These are phyloP conservation scores for Phycomyces nitens DNA, from an alignment of 192 early-diverging fungal genomes.

Conservation along the genomic window DNA sequence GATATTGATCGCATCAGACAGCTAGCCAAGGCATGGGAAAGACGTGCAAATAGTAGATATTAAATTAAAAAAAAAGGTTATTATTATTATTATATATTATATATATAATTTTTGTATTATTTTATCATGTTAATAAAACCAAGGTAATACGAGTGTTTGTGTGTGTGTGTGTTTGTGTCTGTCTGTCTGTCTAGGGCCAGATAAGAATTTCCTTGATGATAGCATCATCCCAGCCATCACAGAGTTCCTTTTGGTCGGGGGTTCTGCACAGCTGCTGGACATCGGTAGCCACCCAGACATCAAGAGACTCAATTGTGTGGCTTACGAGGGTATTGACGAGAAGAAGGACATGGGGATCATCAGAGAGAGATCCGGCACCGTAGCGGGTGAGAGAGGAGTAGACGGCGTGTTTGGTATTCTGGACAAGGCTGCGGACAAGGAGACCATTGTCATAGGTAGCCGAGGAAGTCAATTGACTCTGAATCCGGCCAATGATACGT, in stretches of 20 bases:
- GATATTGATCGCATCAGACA: constrained; percentile 15
- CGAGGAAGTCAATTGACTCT: constrained; percentile 17
- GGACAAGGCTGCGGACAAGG: constrained; percentile 19
- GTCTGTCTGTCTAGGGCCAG: constrained; percentile 36
- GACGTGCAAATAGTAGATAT: not conserved
- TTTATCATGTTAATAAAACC: constrained; percentile 9
- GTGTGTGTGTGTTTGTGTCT: not conserved
- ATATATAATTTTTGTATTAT: not conserved
- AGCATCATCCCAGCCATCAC: constrained; percentile 33
- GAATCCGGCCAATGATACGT: constrained; percentile 27
- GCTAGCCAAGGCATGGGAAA: constrained; percentile 18
- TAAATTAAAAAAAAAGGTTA: not conserved
- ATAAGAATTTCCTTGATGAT: constrained; percentile 32
- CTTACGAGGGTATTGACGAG: constrained; percentile 20
- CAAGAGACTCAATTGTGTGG: constrained; percentile 15
- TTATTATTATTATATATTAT: not conserved
- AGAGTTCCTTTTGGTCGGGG: constrained; percentile 16
- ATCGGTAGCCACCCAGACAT: constrained; percentile 22
- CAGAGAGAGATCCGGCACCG: constrained; percentile 24
- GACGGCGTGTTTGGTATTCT: constrained; percentile 15
- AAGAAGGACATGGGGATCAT: constrained; percentile 18
- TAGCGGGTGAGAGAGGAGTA: constrained; percentile 14
- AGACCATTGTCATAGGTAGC: constrained; percentile 24
- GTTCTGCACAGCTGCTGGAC: constrained; percentile 26
- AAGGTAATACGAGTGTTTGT: no score